Evolutionary conservation across 345 rosid species (phyloP).

Genomic region (Hirschfeldia incana): DNA sequence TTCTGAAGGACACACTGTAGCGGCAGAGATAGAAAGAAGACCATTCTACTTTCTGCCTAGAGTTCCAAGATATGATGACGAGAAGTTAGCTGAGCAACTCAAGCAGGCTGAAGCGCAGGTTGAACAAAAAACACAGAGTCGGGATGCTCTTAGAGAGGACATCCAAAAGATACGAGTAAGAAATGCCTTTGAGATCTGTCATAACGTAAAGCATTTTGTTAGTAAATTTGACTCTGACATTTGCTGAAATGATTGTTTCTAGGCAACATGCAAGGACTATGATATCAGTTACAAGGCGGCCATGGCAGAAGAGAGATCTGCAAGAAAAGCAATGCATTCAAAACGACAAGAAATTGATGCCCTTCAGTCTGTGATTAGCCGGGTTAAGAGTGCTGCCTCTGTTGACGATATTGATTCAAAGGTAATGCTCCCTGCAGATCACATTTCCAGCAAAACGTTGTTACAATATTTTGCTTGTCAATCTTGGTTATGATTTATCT

Average conservation of each 20-base stretch:
- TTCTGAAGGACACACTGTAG: slow-evolving; percentile 43
- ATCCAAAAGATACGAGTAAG: slow-evolving; percentile 53
- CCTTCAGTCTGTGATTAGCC: slow-evolving; percentile 53
- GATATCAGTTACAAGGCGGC: slow-evolving; percentile 48
- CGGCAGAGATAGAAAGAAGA: slow-evolving; percentile 48
- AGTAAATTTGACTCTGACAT: slow-evolving; percentile 25
- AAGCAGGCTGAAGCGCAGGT: slow-evolving; percentile 52
- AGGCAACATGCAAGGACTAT: slow-evolving; percentile 53
- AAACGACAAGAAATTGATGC: slow-evolving; percentile 74
- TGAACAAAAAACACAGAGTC: slow-evolving; percentile 59
- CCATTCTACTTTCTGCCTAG: slow-evolving; percentile 55
- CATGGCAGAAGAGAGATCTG: slow-evolving; percentile 57
- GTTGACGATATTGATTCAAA: slow-evolving; percentile 60
- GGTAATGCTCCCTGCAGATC: slow-evolving; percentile 44
- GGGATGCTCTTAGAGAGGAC: slow-evolving; percentile 63
- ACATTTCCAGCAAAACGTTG: slow-evolving; percentile 14
- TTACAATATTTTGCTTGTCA: not conserved
- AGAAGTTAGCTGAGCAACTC: slow-evolving; percentile 54
- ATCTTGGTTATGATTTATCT: slow-evolving; percentile 28
- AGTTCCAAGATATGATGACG: slow-evolving; percentile 69
- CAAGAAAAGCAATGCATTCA: slow-evolving; percentile 53
- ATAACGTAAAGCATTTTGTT: slow-evolving; percentile 14
- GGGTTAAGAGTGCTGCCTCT: slow-evolving; percentile 50
- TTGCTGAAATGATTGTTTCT: slow-evolving; percentile 28
- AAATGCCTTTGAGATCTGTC: slow-evolving; percentile 8